Base-by-base conservation (phyloP, 139 green algal species). In the Limnomonas spitsbergensis region DNA sequence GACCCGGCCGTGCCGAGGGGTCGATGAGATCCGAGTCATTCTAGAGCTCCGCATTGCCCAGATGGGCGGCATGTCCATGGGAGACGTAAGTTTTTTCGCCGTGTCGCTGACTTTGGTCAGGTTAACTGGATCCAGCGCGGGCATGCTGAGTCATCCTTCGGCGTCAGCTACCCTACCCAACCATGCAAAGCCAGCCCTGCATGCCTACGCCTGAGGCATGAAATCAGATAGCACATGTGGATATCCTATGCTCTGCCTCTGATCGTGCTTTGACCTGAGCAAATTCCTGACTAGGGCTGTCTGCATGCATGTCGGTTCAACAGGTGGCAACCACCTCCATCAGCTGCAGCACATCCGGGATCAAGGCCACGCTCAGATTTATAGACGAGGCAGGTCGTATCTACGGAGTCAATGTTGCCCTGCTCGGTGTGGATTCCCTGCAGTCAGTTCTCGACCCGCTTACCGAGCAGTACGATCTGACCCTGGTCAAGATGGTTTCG, bases 261-360 rank as follows among this genome's bases (percentile, higher is more conserved):
- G 42, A n/a, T n/a, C n/a, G n/a, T n/a, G n/a, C n/a, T n/a, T n/a
- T n/a, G n/a, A n/a, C n/a, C n/a, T n/a, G n/a, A n/a, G n/a, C n/a
- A n/a, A n/a, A n/a, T n/a, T n/a, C n/a, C n/a, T n/a, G n/a, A n/a
- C n/a, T n/a, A n/a, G n/a, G n/a, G n/a, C n/a, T n/a, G n/a, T n/a
- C n/a, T n/a, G n/a, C n/a, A n/a, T n/a, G n/a, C n/a, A n/a, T n/a
- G n/a, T n/a, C n/a, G n/a, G n/a, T 20, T 61, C 47, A 14, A 61
- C 56, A 70, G 56, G 56, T 70, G 27, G 56, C 56, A 36, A 70
- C 56, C 27, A 70, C 56, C 14, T 24, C 27, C 56, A 34, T 70
- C 14, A 24, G 24, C 14, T 70, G 56, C 56, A 32, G 24, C 24
- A 4, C 56, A 7, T 37, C 14, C 7, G 56, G 56, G 4, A 20